These are phyloP conservation scores for Saccharum hybrid DNA, from an alignment of 202 grass and related monocot genomes.

Conservation along the genomic window DNA sequence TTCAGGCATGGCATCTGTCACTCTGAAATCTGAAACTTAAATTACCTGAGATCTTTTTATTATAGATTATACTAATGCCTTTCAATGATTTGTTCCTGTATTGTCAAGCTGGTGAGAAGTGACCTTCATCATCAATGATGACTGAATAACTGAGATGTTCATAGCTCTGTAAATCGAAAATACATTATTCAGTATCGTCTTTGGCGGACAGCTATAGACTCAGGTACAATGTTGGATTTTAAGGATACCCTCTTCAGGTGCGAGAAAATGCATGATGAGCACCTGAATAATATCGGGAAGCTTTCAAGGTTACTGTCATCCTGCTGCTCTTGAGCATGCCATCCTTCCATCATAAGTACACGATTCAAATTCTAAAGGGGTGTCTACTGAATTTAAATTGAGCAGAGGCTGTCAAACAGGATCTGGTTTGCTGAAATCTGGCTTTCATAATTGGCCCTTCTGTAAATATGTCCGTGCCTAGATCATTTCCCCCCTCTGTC, in stretches of 20 bases:
- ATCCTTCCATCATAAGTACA: slow-evolving; percentile 39
- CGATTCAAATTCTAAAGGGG: slow-evolving; percentile 5
- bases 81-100: slow-evolving; percentile 32
- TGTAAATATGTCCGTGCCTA: slow-evolving; percentile 23
- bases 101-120: slow-evolving; percentile 55
- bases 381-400: slow-evolving; percentile 24
- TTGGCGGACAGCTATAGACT: slow-evolving; percentile 46
- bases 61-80: slow-evolving; percentile 2
- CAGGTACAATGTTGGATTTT: slow-evolving; percentile 45
- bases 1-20: slow-evolving; percentile 40
- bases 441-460: slow-evolving; percentile 27
- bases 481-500: slow-evolving; percentile 4
- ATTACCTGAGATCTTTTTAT: slow-evolving; percentile 32
- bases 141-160: slow-evolving; percentile 44
- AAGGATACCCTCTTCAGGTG: slow-evolving; percentile 46
- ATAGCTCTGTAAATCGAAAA: slow-evolving; percentile 53
- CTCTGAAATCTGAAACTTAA: slow-evolving; percentile 25
- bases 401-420: not conserved
- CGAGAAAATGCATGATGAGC: slow-evolving; percentile 53
- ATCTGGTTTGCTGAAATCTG: not conserved
- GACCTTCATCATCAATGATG: slow-evolving; percentile 42
- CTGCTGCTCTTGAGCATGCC: slow-evolving; percentile 60
- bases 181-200: slow-evolving; percentile 59
- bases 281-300: slow-evolving; percentile 55
- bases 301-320: slow-evolving; percentile 54